Evolutionary conservation across 2,329 filamentous ascomycete species (phyloP), one percentile per base, ranked within the genome.

Genomic region (Aspergillus brasiliensis): DNA sequence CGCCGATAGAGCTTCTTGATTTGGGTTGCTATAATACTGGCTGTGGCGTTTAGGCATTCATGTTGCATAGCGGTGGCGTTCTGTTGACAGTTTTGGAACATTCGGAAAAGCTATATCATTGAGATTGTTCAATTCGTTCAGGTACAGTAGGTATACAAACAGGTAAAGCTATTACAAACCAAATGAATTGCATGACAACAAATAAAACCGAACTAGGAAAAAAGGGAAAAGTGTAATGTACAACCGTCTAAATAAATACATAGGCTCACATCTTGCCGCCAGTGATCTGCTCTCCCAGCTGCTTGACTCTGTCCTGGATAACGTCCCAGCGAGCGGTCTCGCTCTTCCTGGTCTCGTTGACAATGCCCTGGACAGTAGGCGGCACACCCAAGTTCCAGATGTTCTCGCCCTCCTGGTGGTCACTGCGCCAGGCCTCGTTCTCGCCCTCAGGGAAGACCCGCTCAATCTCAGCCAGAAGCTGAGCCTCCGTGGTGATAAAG

Each of bases 401-500:
- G 63, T 82, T 84, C 47, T 74, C 71, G 51, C 77, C 77, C n/a
- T 67, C 59, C 53, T 69, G 69, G 52, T 71, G 77, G 72, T 78
- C 79, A 68, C 65, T 82, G 66, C 60, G 74, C 74, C 74, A 79
- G 42, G 72, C 75, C 23, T 69, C 66, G 62, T 78, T 78, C 78
- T 74, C 77, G 63, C 86, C 82, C 25, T 87, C 86, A 15, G 86
- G 84, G 78, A 97, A 99, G n/a, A 89, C 82, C 63, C 83, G 79
- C 21, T 96, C 89, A 58, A 97, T 88, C 65, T 87, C 84, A 15
- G 82, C 81, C 67, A 90, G 84, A 34, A 99, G 84, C 74, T 96
- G 89, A 53, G 83, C 79, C 74, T 96, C 92, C 23, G 84, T 88
- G 17, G 92, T 88, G 72, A 99, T 97, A 78, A 98, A 99, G 40